A percentile compares a stretch with the other conserved stretches of the same genome.
Evolutionary conservation across 139 green algal genomes (phyloP).

Genomic region (Chlorella sp.): DNA sequence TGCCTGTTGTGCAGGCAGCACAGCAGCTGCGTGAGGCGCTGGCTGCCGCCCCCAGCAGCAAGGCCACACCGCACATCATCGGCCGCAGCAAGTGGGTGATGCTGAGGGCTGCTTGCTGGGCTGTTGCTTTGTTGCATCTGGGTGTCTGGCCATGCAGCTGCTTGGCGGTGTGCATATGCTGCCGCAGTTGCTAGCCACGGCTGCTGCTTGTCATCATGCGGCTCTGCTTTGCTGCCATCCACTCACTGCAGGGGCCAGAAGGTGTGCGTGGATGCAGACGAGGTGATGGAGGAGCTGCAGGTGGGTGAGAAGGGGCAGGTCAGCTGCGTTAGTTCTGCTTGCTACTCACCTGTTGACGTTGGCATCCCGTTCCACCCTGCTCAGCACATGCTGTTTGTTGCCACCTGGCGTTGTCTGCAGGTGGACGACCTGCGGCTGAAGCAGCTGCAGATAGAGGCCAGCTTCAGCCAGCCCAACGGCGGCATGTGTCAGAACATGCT

Average conservation of each 20-base stretch:
- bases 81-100: constrained; percentile 54
- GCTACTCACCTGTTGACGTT: too few species aligned
- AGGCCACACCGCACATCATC: constrained; percentile 45
- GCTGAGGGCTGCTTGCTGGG: too few species aligned
- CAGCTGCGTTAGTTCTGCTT: too few species aligned
- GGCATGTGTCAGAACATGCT: constrained; percentile 90
- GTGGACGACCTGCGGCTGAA: constrained; percentile 52
- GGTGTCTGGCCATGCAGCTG: too few species aligned
- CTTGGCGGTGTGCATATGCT: neutral
- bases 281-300: constrained; percentile 79
- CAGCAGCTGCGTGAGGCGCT: constrained; percentile 26
- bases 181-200: too few species aligned
- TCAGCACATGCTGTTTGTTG: too few species aligned
- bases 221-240: too few species aligned
- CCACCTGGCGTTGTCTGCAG: too few species aligned
- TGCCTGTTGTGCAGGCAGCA: constrained; percentile 31
- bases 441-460: constrained; percentile 84
- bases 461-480: constrained; percentile 94
- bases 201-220: too few species aligned
- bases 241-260: constrained; percentile 90
- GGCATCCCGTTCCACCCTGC: too few species aligned
- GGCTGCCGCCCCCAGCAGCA: constrained; percentile 10
- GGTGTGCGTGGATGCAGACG: constrained; percentile 69
- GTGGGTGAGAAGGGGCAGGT: too few species aligned
- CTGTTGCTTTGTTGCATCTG: neutral